Evolutionary conservation across 2,329 filamentous ascomycete genomes (phyloP).

Genomic region (Davidsoniella virescens): DNA sequence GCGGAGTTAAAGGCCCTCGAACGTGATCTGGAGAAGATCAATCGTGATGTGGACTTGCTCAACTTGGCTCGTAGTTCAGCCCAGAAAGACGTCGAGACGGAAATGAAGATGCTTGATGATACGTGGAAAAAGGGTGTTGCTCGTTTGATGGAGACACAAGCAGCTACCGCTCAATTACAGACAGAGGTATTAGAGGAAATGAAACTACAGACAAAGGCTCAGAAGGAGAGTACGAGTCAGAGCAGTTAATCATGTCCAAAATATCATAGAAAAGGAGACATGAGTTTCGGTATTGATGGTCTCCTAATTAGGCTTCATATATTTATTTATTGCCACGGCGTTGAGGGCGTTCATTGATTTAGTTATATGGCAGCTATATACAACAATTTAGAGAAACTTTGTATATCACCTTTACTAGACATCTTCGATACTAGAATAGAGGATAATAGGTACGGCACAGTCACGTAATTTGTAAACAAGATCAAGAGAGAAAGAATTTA

Average conservation of each 20-base stretch:
- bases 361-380: neutral
- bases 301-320: too few species aligned
- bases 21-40: conserved; percentile 52
- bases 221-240: neutral
- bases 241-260: neutral
- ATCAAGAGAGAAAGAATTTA: conserved; percentile 1
- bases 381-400: too few species aligned
- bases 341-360: neutral
- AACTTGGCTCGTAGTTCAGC: conserved; percentile 51
- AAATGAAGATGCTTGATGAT: conserved; percentile 58
- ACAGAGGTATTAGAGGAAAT: conserved; percentile 49
- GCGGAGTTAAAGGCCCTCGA: conserved; percentile 53
- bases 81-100: conserved; percentile 56
- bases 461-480: too few species aligned
- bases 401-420: too few species aligned
- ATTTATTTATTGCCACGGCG: too few species aligned
- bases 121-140: conserved; percentile 68
- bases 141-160: conserved; percentile 68
- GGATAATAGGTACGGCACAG: too few species aligned
- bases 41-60: conserved; percentile 54
- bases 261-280: neutral
- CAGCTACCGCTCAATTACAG: conserved; percentile 60
- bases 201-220: conserved; percentile 18
- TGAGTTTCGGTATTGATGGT: neutral
- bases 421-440: too few species aligned